Conservation (phyloP, 2,329 filamentous ascomycete species). For the Sodiomyces alkalinus region DNA sequence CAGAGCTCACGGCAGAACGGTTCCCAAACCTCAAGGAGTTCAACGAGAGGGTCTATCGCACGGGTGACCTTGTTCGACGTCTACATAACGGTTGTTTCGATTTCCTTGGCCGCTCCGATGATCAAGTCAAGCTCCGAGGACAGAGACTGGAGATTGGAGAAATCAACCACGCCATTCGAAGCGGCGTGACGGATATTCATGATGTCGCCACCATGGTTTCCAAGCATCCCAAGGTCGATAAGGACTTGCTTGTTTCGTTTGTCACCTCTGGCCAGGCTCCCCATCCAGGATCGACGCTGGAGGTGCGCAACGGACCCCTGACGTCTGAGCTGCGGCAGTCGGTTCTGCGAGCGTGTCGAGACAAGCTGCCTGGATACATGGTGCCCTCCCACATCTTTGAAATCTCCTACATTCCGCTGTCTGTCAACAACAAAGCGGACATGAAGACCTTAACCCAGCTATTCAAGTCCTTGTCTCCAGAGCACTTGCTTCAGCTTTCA, state of each 20-base stretch:
- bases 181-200: slow-evolving; percentile 37
- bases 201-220: slow-evolving; percentile 65
- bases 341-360: slow-evolving; percentile 38
- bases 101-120: slow-evolving; percentile 76
- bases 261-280: slow-evolving; percentile 26
- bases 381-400: slow-evolving; percentile 71
- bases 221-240: slow-evolving; percentile 55
- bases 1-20: slow-evolving; percentile 58
- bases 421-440: slow-evolving; percentile 82
- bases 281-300: too few relatives aligned
- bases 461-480: slow-evolving; percentile 45
- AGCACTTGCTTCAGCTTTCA: slow-evolving; percentile 46
- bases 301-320: slow-evolving; percentile 9
- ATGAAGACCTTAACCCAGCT: slow-evolving; percentile 50
- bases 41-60: slow-evolving; percentile 60
- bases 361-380: slow-evolving; percentile 71
- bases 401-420: slow-evolving; percentile 60
- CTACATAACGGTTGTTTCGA: slow-evolving; percentile 71
- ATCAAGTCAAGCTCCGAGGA: slow-evolving; percentile 82
- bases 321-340: slow-evolving; percentile 12
- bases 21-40: slow-evolving; percentile 52
- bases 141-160: slow-evolving; percentile 83
- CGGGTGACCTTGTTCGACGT: slow-evolving; percentile 74
- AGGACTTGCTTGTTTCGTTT: slow-evolving; percentile 73
- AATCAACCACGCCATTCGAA: slow-evolving; percentile 70